Base-by-base conservation (phyloP, 176 grass and related monocot genomes). In the Bothriochloa decipiens region DNA sequence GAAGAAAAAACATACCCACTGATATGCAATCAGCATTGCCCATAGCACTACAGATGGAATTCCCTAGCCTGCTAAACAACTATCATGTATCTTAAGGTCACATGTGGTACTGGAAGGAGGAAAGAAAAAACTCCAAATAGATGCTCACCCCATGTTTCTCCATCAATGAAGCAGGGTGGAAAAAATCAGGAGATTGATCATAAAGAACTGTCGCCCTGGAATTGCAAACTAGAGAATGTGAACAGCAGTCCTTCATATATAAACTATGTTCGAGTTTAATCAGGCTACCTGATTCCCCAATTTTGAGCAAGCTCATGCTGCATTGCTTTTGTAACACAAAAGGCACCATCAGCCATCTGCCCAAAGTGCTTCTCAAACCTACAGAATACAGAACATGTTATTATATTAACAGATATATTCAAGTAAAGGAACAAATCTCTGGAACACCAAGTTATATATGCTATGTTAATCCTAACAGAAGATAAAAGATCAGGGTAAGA, bases 151-250 rank as follows among this genome's bases (percentile, higher is more conserved):
- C 89, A 84, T 96, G 97, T 82, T 84, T 96, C 90, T 99, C 86
- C 9, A 64, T 85, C 68, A 94, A 68, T 74, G 88, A 99, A 88
- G 93, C 72, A 70, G 93, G 93, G 83, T 83, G 93, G 74, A 96
- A 99, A 92, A 99, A 96, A 57, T 96, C 91, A 96, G 93, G 93
- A 79, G 97, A 92, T 82, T 96, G 93, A 77, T 99, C 97, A 75
- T 99, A 96, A 37, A 99, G 93, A 89, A 99, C 90, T 3, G 90
- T 92, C 75, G 97, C 91, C 68, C 97, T 99, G 86, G 86, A 86
- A 89, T 73, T 65, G 23, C 8, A 71, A 74, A 81, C 7, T 61
- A 67, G 25, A 52, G 53, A 35, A 43, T 39, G 49, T n/a, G 17
- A 27, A 76, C 0, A 49, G 4, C 0, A 40, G 15, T 4, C 20